These are phyloP conservation scores for Nicotiana obtusifolia DNA, from an alignment of 257 asterid genomes.

Conservation along the genomic window DNA sequence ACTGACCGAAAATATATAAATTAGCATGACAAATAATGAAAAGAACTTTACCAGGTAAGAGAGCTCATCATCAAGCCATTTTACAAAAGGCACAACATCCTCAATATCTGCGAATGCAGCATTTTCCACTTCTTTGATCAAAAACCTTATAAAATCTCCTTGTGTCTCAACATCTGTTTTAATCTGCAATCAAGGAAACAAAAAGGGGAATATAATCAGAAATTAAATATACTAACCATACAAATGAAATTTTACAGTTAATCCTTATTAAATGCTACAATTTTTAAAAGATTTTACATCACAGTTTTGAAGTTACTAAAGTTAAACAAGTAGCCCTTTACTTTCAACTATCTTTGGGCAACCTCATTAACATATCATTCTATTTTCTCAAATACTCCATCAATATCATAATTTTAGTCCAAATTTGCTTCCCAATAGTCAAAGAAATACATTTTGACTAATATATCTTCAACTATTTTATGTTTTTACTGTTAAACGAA, in stretches of 20 bases:
- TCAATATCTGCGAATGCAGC: constrained; percentile 87
- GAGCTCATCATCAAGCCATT: constrained; percentile 99
- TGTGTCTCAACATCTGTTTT: constrained; percentile 93
- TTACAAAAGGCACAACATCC: constrained; percentile 88
- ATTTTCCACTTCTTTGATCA: constrained; percentile 83
- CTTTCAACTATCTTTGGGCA: not conserved
- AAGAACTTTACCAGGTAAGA: constrained; percentile 55
- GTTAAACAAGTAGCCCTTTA: not conserved
- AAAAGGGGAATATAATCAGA: not conserved
- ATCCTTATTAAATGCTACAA: not conserved
- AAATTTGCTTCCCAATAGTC: not conserved
- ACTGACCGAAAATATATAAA: not conserved
- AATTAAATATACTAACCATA: not conserved
- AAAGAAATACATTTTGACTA: not conserved
- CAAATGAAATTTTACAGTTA: not conserved
- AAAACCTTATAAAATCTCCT: constrained; percentile 85
- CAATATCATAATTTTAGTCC: not conserved
- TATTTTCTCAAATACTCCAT: not conserved
- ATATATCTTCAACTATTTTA: not conserved
- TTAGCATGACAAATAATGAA: not conserved
- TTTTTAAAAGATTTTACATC: not conserved
- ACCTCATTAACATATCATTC: not conserved
- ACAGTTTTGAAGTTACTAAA: not conserved
- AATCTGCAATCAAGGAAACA: constrained; percentile 46
- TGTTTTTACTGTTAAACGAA: not conserved